phyloP scores from a whole-genome alignment of 1,284 basidiomycete genomes.

The Sanguinoderma infundibulare region DNA sequence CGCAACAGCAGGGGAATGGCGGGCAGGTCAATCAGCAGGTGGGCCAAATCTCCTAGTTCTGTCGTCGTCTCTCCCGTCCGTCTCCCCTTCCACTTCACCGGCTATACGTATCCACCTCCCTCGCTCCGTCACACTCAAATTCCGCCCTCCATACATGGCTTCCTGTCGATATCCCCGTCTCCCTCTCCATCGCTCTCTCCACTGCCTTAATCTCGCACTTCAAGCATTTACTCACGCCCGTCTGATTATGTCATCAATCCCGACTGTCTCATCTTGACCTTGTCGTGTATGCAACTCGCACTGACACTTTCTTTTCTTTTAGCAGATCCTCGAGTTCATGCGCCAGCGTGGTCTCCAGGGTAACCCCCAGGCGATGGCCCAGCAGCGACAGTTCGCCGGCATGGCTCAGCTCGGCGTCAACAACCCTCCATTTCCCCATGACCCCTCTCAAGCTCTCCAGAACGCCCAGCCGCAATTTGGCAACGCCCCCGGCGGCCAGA shows the following conservation, averaged over 20 bases:
- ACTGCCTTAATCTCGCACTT: conserved; percentile 26
- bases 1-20: conserved; percentile 8
- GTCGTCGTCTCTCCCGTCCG: conserved; percentile 6
- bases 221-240: conserved; percentile 29
- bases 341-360: conserved; percentile 6
- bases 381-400: conserved; percentile 18
- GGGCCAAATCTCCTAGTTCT: conserved; percentile 12
- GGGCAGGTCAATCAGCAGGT: conserved; percentile 21
- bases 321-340: conserved; percentile 23
- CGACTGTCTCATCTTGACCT: conserved; percentile 11
- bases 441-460: conserved; percentile 18
- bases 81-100: background rate
- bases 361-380: conserved; percentile 14
- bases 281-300: conserved; percentile 4
- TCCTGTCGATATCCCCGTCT: background rate
- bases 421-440: conserved; percentile 16
- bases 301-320: background rate
- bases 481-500: conserved; percentile 15
- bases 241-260: conserved; percentile 29
- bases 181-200: conserved; percentile 24
- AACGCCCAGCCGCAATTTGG: conserved; percentile 17
- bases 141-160: background rate
- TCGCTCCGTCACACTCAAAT: background rate
- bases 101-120: background rate
- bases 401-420: conserved; percentile 20